Evolutionary conservation across 2,329 filamentous ascomycete genomes (phyloP).

Genomic region (Colletotrichum abscissum): DNA sequence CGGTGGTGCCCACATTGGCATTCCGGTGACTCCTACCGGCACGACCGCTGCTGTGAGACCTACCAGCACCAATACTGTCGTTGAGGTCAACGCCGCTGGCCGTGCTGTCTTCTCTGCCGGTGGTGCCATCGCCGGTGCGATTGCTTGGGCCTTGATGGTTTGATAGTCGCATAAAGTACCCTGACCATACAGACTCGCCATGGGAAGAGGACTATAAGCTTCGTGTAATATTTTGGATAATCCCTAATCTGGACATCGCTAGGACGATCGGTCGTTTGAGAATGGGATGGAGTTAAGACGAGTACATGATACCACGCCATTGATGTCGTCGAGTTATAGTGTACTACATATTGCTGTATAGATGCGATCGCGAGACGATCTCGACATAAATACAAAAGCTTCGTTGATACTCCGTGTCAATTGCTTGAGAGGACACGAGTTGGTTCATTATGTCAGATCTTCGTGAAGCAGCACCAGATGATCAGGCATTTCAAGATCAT

Average conservation of each 20-base stretch:
- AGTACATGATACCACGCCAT: conserved; percentile 29
- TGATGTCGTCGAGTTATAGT: not conserved
- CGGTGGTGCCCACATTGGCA: conserved; percentile 21
- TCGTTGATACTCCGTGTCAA: not conserved
- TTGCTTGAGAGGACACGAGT: not conserved
- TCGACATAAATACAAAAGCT: not conserved
- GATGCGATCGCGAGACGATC: not conserved
- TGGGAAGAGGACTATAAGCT: not conserved
- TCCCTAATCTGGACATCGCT: conserved; percentile 11
- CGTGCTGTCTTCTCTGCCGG: conserved; percentile 16
- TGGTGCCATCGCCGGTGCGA: conserved; percentile 2
- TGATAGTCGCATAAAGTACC: not conserved
- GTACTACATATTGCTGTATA: conserved; percentile 15
- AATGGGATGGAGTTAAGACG: not conserved
- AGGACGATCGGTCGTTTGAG: not conserved
- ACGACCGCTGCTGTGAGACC: not conserved
- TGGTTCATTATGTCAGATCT: too few relatives aligned
- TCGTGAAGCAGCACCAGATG: too few relatives aligned
- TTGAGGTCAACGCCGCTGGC: conserved; percentile 25
- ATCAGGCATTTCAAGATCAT: too few relatives aligned
- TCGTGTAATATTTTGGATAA: conserved; percentile 25
- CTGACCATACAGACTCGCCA: not conserved
- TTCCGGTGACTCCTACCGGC: conserved; percentile 4
- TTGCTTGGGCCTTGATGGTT: conserved; percentile 19
- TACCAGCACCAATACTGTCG: conserved; percentile 11